Evolutionary conservation across 148 eudicot genomes (phyloP).

Genomic region (Silene conica): DNA sequence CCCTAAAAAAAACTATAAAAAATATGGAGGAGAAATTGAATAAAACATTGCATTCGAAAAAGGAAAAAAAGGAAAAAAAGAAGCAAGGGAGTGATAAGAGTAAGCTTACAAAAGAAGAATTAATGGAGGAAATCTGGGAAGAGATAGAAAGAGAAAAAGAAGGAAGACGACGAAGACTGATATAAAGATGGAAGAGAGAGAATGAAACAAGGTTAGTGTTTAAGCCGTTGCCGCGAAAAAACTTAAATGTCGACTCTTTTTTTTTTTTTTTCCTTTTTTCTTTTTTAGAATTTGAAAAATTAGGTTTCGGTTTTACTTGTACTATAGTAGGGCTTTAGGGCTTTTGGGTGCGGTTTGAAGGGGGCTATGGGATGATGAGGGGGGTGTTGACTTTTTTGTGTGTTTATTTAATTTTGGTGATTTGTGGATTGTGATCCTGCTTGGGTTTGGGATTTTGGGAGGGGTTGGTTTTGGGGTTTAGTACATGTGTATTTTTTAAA

Average conservation of each 20-base stretch:
- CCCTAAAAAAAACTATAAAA: slow-evolving; percentile 25
- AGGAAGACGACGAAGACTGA: background rate
- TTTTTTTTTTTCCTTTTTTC: too few relatives aligned
- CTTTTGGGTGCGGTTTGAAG: too few relatives aligned
- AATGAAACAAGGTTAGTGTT: background rate
- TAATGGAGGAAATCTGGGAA: background rate
- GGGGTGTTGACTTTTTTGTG: too few relatives aligned
- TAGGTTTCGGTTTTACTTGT: too few relatives aligned
- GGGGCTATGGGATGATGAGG: too few relatives aligned
- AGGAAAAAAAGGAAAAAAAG: background rate
- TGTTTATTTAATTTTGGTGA: background rate
- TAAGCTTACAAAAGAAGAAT: background rate
- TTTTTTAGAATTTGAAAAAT: too few relatives aligned
- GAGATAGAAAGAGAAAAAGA: background rate
- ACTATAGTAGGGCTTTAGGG: too few relatives aligned
- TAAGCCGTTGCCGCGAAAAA: too few relatives aligned
- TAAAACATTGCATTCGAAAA: background rate
- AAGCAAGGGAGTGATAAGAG: background rate
- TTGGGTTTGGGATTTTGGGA: background rate
- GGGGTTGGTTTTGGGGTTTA: too few relatives aligned
- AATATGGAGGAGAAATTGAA: background rate
- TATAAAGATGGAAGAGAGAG: slow-evolving; percentile 10
- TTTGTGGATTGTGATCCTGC: background rate
- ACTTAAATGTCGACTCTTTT: too few relatives aligned
- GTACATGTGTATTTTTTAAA: too few relatives aligned